These are phyloP conservation scores for Kregervanrija delftensis DNA, from an alignment of 805 yeast genomes.

Conservation along the genomic window DNA sequence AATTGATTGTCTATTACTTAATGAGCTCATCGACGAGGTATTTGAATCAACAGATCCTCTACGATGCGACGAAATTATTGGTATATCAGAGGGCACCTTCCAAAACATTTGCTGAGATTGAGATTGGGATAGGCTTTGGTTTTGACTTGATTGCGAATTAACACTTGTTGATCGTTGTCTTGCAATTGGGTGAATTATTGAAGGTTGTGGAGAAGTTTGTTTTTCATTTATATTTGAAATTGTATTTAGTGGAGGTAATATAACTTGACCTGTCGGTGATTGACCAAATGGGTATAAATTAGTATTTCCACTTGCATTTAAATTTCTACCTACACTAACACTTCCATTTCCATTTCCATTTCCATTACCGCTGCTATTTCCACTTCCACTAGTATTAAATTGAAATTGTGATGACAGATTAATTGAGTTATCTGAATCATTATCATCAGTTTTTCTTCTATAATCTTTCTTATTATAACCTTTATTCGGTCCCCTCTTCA, in stretches of 20 bases:
- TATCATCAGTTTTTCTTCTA: no score
- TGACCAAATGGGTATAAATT: background rate
- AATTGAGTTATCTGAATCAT: background rate
- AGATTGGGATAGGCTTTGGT: slow-evolving; percentile 1
- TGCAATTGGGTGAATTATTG: background rate
- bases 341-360: no score
- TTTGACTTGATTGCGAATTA: slow-evolving; percentile 9
- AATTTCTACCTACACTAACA: no score
- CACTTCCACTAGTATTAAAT: background rate
- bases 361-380: no score
- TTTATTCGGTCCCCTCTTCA: slow-evolving; percentile 75
- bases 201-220: background rate
- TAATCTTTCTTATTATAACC: slow-evolving; percentile 37
- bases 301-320: no score
- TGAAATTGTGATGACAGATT: background rate
- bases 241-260: slow-evolving; percentile 21
- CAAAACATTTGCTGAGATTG: slow-evolving; percentile 34
- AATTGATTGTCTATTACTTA: slow-evolving; percentile 1
- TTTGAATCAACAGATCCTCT: slow-evolving; percentile 45
- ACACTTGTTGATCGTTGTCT: slow-evolving; percentile 16
- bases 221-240: slow-evolving; percentile 1
- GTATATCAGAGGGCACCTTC: slow-evolving; percentile 59
- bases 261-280: slow-evolving; percentile 10
- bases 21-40: slow-evolving; percentile 36
- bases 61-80: slow-evolving; percentile 20